Evolutionary conservation across 2,329 filamentous ascomycete species (phyloP), one percentile per base, ranked within the genome.

Genomic region (Reticulascus tulasneorum): DNA sequence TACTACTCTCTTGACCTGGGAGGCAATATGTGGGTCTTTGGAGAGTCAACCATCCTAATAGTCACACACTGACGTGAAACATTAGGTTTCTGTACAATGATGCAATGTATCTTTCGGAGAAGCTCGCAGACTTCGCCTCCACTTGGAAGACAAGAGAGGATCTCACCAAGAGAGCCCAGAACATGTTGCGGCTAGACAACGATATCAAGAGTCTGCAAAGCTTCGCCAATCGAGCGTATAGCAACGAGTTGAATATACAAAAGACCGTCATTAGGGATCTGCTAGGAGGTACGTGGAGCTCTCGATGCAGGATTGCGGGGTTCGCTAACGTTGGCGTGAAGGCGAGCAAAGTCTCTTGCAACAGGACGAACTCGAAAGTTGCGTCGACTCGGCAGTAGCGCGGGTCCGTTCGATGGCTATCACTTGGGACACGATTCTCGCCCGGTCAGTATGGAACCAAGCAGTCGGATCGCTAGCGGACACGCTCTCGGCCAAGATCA

Each of bases 61-160:
- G 9, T n/a, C 29, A 21, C 20, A 48, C 9, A 46, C 52, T 52
- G 36, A 57, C 44, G n/a, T n/a, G 2, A 23, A 9, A 8, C 26
- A 8, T n/a, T 18, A 80, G 76, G 75, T 80, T 71, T 45, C 63
- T 84, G 6, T 84, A 84, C 50, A 85, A 84, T 42, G 81, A 85
- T 50, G 71, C 77, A 23, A 73, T 71, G 47, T 82, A 82, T 52
- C 61, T 85, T 7, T 70, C 78, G 2, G 77, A 82, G 49, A 66
- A 65, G 33, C 59, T 84, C 7, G 56, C 62, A 4, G 66, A 69
- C 2, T 69, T 79, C 37, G 56, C 65, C 1, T 51, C 56, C 3
- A 48, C 57, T 2, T 82, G 77, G 78, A 73, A 73, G 47, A 50
- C 61, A 15, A 69, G 77, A 3, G 59, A 67, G 6, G 73, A 80